Evolutionary conservation across 2,329 filamentous ascomycete genomes (phyloP), one percentile per base, ranked within the genome.

Genomic region (Monilinia laxa): DNA sequence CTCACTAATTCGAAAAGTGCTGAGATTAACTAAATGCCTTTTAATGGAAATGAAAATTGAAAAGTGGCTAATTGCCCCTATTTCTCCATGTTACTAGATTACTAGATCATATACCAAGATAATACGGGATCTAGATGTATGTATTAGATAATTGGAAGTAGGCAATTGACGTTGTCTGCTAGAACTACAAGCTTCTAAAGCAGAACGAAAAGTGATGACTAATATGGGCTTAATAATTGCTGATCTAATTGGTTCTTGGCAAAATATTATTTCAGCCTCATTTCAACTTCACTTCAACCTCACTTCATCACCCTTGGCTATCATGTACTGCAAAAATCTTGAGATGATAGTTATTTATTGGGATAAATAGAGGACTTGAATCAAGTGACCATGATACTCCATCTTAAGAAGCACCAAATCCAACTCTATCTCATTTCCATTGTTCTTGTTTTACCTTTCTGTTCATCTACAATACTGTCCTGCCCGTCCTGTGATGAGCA

Each of bases 141-240:
- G n/a, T n/a, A n/a, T 20, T 55, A 28, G 11, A 23, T 53, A 40
- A 10, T 12, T 0, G 18, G n/a, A n/a, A n/a, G n/a, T n/a, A n/a
- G n/a, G n/a, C n/a, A n/a, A 38, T 9, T 38, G 16, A 56, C 4
- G 31, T 55, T 38, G 18, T 38, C 28, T 55, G 31, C n/a, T 4
- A 38, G 28, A 7, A 28, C 28, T 28, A 28, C 3, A 4, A 28
- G 28, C 28, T 28, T 28, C 28, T 11, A 35, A 10, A 9, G 18
- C 53, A 55, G 53, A 11, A 35, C 28, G 11, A 18, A 20, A 12
- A 12, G n/a, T 57, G 57, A 60, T 60, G 57, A 60, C 58, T 60
- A 60, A 60, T 23, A 5, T 7, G 5, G 3, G 45, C 12, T 23
- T 20, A 16, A 16, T 38, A 38, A 20, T 2, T 12, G 16, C 47